A percentile compares a stretch with the other conserved stretches of the same genome.
These are phyloP conservation scores for Delonix regia DNA, from an alignment of 306 rosid genomes.

Conservation along the genomic window DNA sequence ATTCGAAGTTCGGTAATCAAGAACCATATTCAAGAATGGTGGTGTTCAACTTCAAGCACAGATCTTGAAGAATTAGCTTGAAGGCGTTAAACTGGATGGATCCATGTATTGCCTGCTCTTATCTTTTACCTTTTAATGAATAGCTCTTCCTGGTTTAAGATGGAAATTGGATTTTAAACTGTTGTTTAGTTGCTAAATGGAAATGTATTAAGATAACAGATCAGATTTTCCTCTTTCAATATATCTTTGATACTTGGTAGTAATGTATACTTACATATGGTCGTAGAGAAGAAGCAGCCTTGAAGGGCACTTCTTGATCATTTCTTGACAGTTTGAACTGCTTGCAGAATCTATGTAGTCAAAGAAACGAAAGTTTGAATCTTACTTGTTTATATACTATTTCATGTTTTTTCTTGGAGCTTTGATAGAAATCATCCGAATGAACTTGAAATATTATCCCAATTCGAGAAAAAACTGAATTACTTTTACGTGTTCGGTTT, in stretches of 20 bases:
- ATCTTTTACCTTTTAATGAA: background rate
- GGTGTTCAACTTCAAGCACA: slow-evolving; percentile 27
- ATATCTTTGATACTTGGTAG: background rate
- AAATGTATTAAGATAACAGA: slow-evolving; percentile 28
- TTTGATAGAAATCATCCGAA: background rate
- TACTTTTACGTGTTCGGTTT: background rate
- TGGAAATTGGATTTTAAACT: background rate
- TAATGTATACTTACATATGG: background rate
- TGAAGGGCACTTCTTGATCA: background rate
- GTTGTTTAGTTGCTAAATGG: background rate
- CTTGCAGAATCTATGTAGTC: background rate
- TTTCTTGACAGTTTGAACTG: slow-evolving; percentile 1
- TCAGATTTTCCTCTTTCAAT: background rate
- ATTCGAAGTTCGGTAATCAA: background rate
- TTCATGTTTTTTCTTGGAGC: slow-evolving; percentile 4
- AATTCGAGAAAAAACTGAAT: background rate
- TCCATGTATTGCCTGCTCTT: slow-evolving; percentile 39
- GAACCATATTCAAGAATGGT: slow-evolving; percentile 21
- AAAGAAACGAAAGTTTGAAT: background rate
- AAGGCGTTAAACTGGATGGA: background rate
- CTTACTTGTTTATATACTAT: background rate
- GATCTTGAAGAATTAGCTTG: slow-evolving; percentile 41
- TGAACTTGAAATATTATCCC: background rate
- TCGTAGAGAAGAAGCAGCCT: background rate
- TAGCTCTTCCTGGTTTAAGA: background rate